Base-by-base conservation (phyloP, 371 early-diverging fungal species). In the Mucor lusitanicus region DNA sequence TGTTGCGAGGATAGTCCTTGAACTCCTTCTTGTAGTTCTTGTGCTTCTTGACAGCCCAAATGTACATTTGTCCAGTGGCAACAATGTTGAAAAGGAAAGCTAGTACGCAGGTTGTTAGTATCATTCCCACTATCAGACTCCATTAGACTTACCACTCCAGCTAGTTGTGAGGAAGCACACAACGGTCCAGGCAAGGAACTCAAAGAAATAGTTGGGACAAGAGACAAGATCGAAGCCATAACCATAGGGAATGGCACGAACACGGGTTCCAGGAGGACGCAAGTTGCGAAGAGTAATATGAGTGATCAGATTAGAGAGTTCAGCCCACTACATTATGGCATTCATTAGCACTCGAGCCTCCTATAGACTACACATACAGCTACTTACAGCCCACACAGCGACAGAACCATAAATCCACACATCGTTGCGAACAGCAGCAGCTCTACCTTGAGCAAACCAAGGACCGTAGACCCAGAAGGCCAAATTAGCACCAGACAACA, bases 11-110 rank as follows among this genome's bases (percentile, higher is more conserved):
- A 69, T 97, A 98, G 69, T 92, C 88, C 17, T 90, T 86, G 82
- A 98, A 98, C 70, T 98, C 98, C 69, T 92, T 93, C 62, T 74
- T 83, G 80, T 98, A 98, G 50, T 86, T 85, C 76, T 88, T 89
- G 85, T 97, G 97, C 86, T 98, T 98, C 87, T 97, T 97, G 70
- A 94, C 74, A 7, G 98, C 97, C 98, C 98, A 98, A n/a, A 93
- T 33, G 72, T 91, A 93, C 95, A 97, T 96, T 80, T 97, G 96
- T 44, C 80, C 93, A 27, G 91, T 87, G 25, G 94, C 93, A 42
- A 94, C 92, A 25, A 87, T 75, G 63, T 90, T 83, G 77, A 98
- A 98, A 56, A 95, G 68, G 71, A 87, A 85, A 9, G 93, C 90
- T 78, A n/a, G n/a, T n/a, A 80, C 28, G 37, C 33, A 19, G 19